Conservation (phyloP, 768 basidiomycete species). For the Cystobasidium onofrii region DNA sequence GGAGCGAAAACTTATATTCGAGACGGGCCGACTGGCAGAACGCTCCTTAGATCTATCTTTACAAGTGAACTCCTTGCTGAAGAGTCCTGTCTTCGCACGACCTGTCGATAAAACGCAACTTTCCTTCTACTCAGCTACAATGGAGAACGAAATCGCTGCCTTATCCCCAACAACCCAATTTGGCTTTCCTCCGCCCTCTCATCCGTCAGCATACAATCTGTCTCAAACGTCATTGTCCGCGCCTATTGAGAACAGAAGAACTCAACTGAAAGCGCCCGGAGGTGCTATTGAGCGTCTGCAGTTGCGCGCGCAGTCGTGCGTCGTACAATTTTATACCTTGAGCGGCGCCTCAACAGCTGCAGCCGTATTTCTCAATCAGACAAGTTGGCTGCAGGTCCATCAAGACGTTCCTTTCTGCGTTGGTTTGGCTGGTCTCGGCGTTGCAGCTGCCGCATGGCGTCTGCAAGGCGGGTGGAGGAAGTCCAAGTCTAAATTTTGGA, state of each 20-base stretch:
- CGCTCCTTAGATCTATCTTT: neutral
- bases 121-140: slow-evolving; percentile 11
- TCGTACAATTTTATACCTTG: slow-evolving; percentile 20
- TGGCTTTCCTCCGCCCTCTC: slow-evolving; percentile 27
- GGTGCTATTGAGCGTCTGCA: slow-evolving; percentile 38
- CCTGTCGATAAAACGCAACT: neutral
- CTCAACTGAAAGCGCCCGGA: slow-evolving; percentile 35
- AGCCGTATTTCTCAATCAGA: slow-evolving; percentile 6
- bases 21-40: slow-evolving; percentile 25
- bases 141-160: slow-evolving; percentile 18
- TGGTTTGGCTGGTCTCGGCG: slow-evolving; percentile 33
- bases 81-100: slow-evolving; percentile 20
- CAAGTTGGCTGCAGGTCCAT: neutral
- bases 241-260: slow-evolving; percentile 30
- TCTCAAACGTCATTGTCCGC: slow-evolving; percentile 30
- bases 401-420: slow-evolving; percentile 28
- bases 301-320: slow-evolving; percentile 32
- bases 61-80: slow-evolving; percentile 25
- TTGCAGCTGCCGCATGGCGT: slow-evolving; percentile 31
- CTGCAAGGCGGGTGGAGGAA: slow-evolving; percentile 38
- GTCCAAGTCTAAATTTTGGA: slow-evolving; percentile 34
- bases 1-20: slow-evolving; percentile 34
- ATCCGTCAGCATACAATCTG: neutral
- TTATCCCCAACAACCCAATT: slow-evolving; percentile 33
- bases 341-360: neutral